Base-by-base conservation (phyloP, 371 early-diverging fungal genomes). In the Actinomucor elegans region DNA sequence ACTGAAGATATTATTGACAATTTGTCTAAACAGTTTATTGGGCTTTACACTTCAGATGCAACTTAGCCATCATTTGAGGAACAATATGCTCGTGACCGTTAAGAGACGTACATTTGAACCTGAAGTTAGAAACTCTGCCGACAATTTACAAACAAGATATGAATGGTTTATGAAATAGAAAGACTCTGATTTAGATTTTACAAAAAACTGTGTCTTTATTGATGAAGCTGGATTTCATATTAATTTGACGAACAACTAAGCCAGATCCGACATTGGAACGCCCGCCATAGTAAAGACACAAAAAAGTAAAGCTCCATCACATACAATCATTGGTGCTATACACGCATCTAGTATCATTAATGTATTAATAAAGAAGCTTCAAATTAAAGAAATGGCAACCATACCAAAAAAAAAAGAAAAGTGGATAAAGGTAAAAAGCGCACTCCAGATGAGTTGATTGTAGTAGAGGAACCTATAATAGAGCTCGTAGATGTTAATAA, bases 81-180 rank as follows among this genome's bases (percentile, higher is more conserved):
- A 50, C 37, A 57, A 43, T 37, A 45, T 50, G 51, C 29, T 57
- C 24, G 24, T 45, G n/a, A 43, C 51, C 2, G 33, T 48, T 9
- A 52, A 52, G 33, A 44, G 29, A 18, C 32, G 29, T 21, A 40
- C 11, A 2, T 36, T 51, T 26, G 44, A 58, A 38, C 35, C 41
- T 14, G 24, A 31, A 27, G 48, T 12, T 17, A 51, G 52, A 38
- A 58, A 47, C 34, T 36, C 50, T 12, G 52, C 14, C 3, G 40
- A 27, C 3, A 34, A 32, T 20, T 31, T 52, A 26, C 27, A 51
- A 23, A 56, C 27, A 27, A 48, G 56, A 56, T 56, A 42, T 28
- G 56, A 56, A 42, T 56, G 48, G 56, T 56, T 48, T 34, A 56
- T 56, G 49, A n/a, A n/a, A n/a, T n/a, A n/a, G n/a, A n/a, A n/a